phyloP scores from a whole-genome alignment of 352 stramenopile species.

The Phytophthora cactorum region DNA sequence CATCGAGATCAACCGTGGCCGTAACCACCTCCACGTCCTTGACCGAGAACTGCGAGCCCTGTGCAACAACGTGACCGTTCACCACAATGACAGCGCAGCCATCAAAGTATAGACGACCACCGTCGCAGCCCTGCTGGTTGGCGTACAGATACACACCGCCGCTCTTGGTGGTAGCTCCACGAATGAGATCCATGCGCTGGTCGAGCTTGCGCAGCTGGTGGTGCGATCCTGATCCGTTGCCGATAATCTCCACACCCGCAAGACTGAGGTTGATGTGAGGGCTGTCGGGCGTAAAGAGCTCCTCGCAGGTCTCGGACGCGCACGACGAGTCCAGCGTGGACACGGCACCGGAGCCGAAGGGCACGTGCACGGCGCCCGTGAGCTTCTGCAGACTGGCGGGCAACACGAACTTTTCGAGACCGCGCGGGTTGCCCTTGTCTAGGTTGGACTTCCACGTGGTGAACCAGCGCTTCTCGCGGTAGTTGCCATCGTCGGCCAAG shows the following conservation, averaged over 20 bases:
- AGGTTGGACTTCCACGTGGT: conserved; percentile 78
- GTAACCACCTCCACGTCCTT: conserved; percentile 96
- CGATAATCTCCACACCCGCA: conserved; percentile 97
- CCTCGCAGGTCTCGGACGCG: conserved; percentile 97
- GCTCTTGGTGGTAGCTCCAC: conserved; percentile 93
- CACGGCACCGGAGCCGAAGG: conserved; percentile 85
- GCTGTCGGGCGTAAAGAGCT: conserved; percentile 97
- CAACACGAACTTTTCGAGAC: conserved; percentile 81
- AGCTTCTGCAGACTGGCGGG: conserved; percentile 83
- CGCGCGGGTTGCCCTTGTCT: conserved; percentile 34
- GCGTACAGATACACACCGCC: conserved; percentile 99
- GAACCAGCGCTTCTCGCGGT: conserved; percentile 96
- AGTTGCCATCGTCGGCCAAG: conserved; percentile 98
- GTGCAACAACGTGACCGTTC: conserved; percentile 96
- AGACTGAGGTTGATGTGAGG: conserved; percentile 96
- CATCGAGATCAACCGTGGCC: conserved; percentile 98
- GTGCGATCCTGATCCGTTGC: conserved; percentile 97
- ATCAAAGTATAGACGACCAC: conserved; percentile 97
- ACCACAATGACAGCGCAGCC: conserved; percentile 97
- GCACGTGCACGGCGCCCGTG: conserved; percentile 78
- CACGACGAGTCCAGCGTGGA: conserved; percentile 88
- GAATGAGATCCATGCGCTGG: conserved; percentile 92
- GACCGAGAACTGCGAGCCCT: conserved; percentile 97
- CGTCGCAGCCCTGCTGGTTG: conserved; percentile 98
- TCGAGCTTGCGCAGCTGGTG: conserved; percentile 97